Evolutionary conservation across 768 basidiomycete genomes (phyloP).

Genomic region (Cantharellus anzutake): DNA sequence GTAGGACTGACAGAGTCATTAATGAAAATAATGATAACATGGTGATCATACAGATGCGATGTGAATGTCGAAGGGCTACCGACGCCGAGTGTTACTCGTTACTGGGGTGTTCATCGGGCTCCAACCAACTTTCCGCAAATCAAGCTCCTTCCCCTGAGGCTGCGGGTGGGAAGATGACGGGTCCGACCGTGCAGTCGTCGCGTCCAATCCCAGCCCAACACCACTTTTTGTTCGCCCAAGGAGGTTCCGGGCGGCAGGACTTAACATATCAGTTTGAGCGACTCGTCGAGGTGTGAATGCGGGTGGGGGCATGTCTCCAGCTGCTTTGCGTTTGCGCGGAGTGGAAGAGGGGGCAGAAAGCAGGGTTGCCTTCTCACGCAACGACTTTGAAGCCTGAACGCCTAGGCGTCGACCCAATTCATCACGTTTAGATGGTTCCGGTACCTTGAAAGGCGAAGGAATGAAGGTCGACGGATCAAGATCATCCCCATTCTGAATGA

Average conservation of each 20-base stretch:
- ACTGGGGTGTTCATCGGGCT: background rate
- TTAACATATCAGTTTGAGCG: constrained; percentile 48
- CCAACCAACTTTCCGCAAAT: constrained; percentile 9
- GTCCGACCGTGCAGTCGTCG: background rate
- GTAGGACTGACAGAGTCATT: too few relatives aligned
- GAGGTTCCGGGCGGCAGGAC: constrained; percentile 67
- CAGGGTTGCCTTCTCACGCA: constrained; percentile 58
- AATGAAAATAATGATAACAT: too few relatives aligned
- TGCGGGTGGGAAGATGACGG: background rate
- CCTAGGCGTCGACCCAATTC: constrained; percentile 65
- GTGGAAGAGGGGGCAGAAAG: constrained; percentile 23
- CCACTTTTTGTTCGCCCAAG: constrained; percentile 34
- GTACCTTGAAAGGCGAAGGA: constrained; percentile 55
- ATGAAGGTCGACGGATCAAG: constrained; percentile 16
- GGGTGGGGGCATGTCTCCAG: constrained; percentile 52
- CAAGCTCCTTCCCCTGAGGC: constrained; percentile 2
- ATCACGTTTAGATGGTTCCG: constrained; percentile 63
- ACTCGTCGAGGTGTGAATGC: constrained; percentile 46
- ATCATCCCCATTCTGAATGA: constrained; percentile 42
- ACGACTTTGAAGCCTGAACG: constrained; percentile 57
- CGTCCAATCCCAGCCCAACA: constrained; percentile 1
- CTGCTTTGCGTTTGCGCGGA: constrained; percentile 11
- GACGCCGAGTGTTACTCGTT: background rate
- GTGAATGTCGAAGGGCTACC: too few relatives aligned
- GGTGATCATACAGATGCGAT: too few relatives aligned